Percentiles rank a stretch among this genome's conserved stretches.
These are phyloP conservation scores for Chimonanthus salicifolius DNA, from an alignment of 164 flowering plant genomes.

Conservation along the genomic window DNA sequence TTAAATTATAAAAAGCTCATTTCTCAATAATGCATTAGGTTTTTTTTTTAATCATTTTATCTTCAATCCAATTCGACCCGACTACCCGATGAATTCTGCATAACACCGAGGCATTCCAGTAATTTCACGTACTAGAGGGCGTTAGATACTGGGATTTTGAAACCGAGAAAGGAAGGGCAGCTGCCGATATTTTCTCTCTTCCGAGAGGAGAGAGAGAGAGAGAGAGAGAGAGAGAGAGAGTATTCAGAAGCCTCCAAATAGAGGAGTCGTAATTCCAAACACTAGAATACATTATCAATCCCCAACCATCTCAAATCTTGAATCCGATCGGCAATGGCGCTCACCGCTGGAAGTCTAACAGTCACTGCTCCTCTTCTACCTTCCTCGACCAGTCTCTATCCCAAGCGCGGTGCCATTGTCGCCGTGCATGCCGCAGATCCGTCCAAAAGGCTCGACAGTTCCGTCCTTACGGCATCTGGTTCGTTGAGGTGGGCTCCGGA, in stretches of 20 bases:
- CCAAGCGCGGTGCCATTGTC: neutral
- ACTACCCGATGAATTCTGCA: too few relatives aligned
- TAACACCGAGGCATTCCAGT: too few relatives aligned
- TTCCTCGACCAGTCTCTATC: neutral
- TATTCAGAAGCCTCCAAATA: neutral
- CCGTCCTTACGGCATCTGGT: neutral
- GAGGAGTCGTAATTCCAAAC: neutral
- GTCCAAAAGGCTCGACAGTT: neutral
- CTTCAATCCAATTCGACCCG: too few relatives aligned
- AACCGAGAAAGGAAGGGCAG: neutral
- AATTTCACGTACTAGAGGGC: too few relatives aligned
- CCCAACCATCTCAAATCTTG: neutral
- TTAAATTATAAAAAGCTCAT: too few relatives aligned
- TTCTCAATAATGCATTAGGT: too few relatives aligned
- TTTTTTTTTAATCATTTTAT: too few relatives aligned
- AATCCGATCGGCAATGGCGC: conserved; percentile 2
- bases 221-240: too few relatives aligned
- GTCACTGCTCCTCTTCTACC: conserved; percentile 7
- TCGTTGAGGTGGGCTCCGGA: conserved; percentile 24
- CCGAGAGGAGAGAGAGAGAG: too few relatives aligned
- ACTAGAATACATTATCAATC: neutral
- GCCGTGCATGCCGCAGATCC: conserved; percentile 10
- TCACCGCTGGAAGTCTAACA: conserved; percentile 10
- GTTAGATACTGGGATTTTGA: too few relatives aligned
- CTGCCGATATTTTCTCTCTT: neutral